These are phyloP conservation scores for Porpolomopsis calyptriformis DNA, from an alignment of 768 basidiomycete genomes.

Conservation along the genomic window DNA sequence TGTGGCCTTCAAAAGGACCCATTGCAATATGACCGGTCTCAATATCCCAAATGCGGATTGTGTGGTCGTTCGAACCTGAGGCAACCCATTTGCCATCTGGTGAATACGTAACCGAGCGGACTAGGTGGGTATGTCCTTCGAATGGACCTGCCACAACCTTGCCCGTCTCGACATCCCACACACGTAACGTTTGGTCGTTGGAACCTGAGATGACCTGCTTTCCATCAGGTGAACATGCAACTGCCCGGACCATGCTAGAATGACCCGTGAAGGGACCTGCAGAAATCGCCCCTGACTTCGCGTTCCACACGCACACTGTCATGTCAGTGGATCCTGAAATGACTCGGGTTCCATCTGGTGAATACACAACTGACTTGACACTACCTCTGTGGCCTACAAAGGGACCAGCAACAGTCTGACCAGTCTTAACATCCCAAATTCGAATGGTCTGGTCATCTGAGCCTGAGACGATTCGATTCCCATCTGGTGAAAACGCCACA, in stretches of 20 bases:
- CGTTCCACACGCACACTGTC: constrained; percentile 5
- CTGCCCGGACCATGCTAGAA: neutral
- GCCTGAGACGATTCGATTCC: constrained; percentile 9
- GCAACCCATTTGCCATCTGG: neutral
- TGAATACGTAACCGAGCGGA: neutral
- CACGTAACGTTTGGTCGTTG: constrained; percentile 9
- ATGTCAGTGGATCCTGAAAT: constrained; percentile 11
- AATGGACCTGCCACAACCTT: neutral
- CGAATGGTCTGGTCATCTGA: constrained; percentile 8
- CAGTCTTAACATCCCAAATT: constrained; percentile 12
- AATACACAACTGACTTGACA: constrained; percentile 7
- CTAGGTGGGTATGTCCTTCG: neutral
- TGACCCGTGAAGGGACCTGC: neutral
- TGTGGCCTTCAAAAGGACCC: neutral
- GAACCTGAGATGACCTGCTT: constrained; percentile 10
- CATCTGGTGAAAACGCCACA: constrained; percentile 13
- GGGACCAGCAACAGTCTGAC: neutral
- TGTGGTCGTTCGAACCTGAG: neutral
- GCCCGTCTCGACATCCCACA: neutral
- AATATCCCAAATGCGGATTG: neutral
- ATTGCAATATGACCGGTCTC: neutral
- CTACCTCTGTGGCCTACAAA: constrained; percentile 6
- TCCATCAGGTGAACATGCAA: constrained; percentile 11
- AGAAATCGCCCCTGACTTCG: neutral
- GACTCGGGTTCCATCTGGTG: constrained; percentile 10